These are phyloP conservation scores for Ogataea henricii DNA, from an alignment of 805 yeast species.

Conservation along the genomic window DNA sequence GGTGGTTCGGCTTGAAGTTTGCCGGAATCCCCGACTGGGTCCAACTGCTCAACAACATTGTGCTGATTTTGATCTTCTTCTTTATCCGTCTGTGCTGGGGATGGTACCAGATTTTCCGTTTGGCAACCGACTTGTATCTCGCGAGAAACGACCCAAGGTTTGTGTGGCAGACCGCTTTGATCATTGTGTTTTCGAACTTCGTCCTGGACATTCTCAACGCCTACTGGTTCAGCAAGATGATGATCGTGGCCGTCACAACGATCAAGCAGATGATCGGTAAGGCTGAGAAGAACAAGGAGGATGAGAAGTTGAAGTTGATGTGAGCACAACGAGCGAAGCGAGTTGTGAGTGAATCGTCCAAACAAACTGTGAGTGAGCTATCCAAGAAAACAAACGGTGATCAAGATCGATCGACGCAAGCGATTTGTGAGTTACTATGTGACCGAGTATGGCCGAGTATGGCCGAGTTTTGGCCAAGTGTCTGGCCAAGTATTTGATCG, in stretches of 20 bases:
- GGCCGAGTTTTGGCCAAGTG: no score
- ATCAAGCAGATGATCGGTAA: slow-evolving; percentile 35
- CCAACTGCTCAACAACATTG: slow-evolving; percentile 36
- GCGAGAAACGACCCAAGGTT: slow-evolving; percentile 33
- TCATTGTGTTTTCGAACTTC: slow-evolving; percentile 35
- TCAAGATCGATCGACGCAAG: no score
- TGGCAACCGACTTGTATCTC: slow-evolving; percentile 31
- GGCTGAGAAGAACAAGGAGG: slow-evolving; percentile 23
- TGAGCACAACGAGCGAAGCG: no score
- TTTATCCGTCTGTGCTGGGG: slow-evolving; percentile 41
- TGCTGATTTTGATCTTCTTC: slow-evolving; percentile 37
- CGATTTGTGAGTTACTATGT: no score
- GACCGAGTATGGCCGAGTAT: no score
- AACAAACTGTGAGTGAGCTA: no score
- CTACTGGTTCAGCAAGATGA: slow-evolving; percentile 42
- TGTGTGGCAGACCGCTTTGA: slow-evolving; percentile 26
- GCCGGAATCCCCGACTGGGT: slow-evolving; percentile 29
- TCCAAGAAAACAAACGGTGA: no score
- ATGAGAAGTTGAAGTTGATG: slow-evolving; percentile 35
- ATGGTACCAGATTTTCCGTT: slow-evolving; percentile 37
- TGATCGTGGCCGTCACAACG: slow-evolving; percentile 38
- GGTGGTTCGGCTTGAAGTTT: slow-evolving; percentile 41
- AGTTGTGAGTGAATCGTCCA: no score
- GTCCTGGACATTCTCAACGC: slow-evolving; percentile 38
- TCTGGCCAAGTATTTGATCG: no score